Conservation (phyloP, 2,329 filamentous ascomycete genomes). For the Sordariomycetes sp. region DNA sequence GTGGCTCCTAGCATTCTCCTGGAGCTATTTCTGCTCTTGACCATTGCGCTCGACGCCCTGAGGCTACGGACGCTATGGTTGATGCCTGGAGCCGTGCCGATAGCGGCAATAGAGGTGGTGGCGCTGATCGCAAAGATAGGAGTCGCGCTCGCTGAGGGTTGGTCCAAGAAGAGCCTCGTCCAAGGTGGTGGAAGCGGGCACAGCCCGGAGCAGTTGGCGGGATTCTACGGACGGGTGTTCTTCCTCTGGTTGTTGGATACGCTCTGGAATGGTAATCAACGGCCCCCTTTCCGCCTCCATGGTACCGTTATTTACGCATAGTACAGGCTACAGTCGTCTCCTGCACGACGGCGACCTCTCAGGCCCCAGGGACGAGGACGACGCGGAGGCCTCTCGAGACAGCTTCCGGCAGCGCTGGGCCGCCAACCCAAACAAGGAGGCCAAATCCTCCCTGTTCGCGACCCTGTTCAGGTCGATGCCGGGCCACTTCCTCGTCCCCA, state of each 20-base stretch:
- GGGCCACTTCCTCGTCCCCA: conserved; percentile 13
- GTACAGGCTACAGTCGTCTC: background rate
- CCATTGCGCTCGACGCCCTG: background rate
- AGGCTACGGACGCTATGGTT: background rate
- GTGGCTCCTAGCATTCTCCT: background rate
- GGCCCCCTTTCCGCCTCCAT: background rate
- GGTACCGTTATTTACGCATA: background rate
- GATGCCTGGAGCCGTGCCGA: background rate
- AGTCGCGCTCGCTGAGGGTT: background rate
- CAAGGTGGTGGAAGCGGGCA: background rate
- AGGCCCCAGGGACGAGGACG: background rate
- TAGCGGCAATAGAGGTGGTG: background rate
- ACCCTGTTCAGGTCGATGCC: background rate
- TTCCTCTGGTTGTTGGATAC: background rate
- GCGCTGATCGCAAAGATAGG: background rate
- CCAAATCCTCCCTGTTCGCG: background rate
- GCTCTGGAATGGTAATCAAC: background rate
- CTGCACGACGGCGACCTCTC: background rate
- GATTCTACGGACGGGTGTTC: background rate
- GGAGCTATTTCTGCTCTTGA: background rate
- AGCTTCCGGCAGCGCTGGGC: background rate
- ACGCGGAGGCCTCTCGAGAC: background rate
- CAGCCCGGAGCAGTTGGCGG: background rate
- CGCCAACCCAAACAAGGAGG: background rate
- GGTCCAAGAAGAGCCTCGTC: background rate